Base-by-base conservation (phyloP, 2,329 filamentous ascomycete genomes). In the Periconia macrospinosa region DNA sequence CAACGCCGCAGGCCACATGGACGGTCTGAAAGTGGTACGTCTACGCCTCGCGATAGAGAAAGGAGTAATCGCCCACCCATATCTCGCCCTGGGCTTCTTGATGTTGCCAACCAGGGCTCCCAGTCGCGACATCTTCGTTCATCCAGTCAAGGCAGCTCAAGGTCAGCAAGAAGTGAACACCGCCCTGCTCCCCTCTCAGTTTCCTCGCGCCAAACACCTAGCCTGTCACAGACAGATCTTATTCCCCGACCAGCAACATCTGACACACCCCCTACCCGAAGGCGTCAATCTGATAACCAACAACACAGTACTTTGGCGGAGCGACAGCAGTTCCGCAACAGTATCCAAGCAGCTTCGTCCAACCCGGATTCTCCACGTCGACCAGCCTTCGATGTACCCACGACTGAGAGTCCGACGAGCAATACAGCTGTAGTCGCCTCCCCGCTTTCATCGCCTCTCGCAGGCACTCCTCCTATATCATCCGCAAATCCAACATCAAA, bases 181-280 rank as follows among this genome's bases (percentile, higher is more conserved):
- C 72, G 53, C 42, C 67, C 67, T 42, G 47, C 61, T 41, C 56
- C 63, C 40, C 53, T 67, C 13, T 50, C 58, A 6, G 57, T 62
- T n/a, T 53, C 65, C n/a, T 66, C 70, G 14, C 52, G 50, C 11
- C 63, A 79, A 48, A 80, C 81, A 41, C 81, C 83, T 13, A 78
- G 83, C 19, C 81, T 83, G 19, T 90, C 89, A 17, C 83, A 86
- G 45, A 88, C 84, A 1, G 88, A 92, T 65, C 75, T 91, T 1
- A 72, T 72, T 17, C 67, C 74, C 17, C 60, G 70, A 10, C 69
- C 72, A 20, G 58, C 64, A 20, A 67, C 67, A 2, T 67, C 68
- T 7, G 61, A 57, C 10, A 49, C 19, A n/a, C 52, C 54, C 49
- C 64, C 55, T 55, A 56, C 71, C 41, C 67, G 68, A 46, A 63